These are phyloP conservation scores for Teunomyces barrocoloradensis DNA, from an alignment of 805 yeast species.

Conservation along the genomic window DNA sequence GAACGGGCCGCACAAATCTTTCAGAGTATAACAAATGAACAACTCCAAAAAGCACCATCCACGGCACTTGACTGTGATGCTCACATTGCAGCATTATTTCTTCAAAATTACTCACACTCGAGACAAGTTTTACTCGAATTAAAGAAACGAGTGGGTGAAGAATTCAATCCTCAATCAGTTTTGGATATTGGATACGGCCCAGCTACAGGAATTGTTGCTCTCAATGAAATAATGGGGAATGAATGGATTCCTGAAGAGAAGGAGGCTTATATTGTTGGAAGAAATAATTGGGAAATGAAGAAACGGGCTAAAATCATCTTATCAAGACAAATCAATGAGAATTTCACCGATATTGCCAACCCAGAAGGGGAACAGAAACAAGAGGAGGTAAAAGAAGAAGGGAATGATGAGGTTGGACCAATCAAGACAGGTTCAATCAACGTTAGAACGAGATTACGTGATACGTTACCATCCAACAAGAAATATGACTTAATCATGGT, in stretches of 20 bases:
- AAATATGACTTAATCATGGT: conserved; percentile 81
- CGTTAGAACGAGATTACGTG: conserved; percentile 54
- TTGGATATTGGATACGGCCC: conserved; percentile 90
- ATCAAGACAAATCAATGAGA: conserved; percentile 61
- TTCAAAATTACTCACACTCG: conserved; percentile 75
- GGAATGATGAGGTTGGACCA: conserved; percentile 33
- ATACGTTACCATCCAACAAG: conserved; percentile 48
- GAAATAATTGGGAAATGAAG: conserved; percentile 59
- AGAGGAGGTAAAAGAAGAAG: conserved; percentile 12
- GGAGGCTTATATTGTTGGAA: conserved; percentile 71
- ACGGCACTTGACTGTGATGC: conserved; percentile 63
- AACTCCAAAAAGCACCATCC: conserved; percentile 50
- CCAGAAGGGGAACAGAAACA: conserved; percentile 15
- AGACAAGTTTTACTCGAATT: conserved; percentile 67
- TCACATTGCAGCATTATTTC: conserved; percentile 73
- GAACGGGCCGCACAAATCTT: conserved; percentile 58
- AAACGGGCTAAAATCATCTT: conserved; percentile 74
- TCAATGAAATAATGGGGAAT: conserved; percentile 76
- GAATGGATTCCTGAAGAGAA: conserved; percentile 59
- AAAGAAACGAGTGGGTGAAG: conserved; percentile 48
- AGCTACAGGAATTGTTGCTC: conserved; percentile 84
- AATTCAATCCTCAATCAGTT: conserved; percentile 63
- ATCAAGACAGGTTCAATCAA: conserved; percentile 57
- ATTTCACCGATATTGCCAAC: conserved; percentile 15
- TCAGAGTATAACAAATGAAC: conserved; percentile 48